Percentiles rank a stretch among this genome's conserved stretches.
phyloP scores from a whole-genome alignment of 106 monocot genomes.

The Dioscorea dumetorum region DNA sequence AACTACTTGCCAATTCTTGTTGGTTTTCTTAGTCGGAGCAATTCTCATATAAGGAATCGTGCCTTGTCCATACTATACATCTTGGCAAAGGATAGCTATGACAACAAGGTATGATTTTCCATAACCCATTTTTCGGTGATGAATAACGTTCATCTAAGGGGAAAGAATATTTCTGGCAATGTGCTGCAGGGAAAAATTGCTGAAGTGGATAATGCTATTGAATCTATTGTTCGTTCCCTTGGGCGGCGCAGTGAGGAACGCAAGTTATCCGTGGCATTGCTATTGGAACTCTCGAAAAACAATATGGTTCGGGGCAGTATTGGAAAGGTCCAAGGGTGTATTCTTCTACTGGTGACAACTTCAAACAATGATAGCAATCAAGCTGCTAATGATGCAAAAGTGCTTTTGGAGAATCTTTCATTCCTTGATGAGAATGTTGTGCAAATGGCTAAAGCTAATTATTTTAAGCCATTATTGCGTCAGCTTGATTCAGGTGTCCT shows the following conservation, averaged over 20 bases:
- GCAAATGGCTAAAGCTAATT: slow-evolving; percentile 25
- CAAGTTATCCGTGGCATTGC: slow-evolving; percentile 21
- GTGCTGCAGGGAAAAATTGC: slow-evolving; percentile 22
- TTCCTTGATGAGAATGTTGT: slow-evolving; percentile 30
- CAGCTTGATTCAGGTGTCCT: slow-evolving; percentile 19
- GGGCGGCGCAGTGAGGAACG: slow-evolving; percentile 21
- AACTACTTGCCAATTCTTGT: slow-evolving; percentile 25
- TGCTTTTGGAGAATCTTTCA: slow-evolving; percentile 25
- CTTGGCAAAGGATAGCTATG: slow-evolving; percentile 21
- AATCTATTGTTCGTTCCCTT: slow-evolving; percentile 21
- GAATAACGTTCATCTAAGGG: too few relatives aligned
- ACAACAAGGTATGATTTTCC: slow-evolving; percentile 19
- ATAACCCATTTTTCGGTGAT: too few relatives aligned
- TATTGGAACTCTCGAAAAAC: slow-evolving; percentile 22
- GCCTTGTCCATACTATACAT: slow-evolving; percentile 8
- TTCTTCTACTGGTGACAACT: slow-evolving; percentile 31
- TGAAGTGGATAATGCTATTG: slow-evolving; percentile 23
- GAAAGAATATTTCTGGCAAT: not conserved
- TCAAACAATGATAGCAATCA: slow-evolving; percentile 25
- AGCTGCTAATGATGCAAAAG: slow-evolving; percentile 24
- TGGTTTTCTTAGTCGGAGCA: slow-evolving; percentile 18
- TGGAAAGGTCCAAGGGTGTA: slow-evolving; percentile 27
- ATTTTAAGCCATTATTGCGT: slow-evolving; percentile 28
- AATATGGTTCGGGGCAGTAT: slow-evolving; percentile 9
- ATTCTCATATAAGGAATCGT: slow-evolving; percentile 6